Base-by-base conservation (phyloP, 805 yeast species). In the Ogataea pignaliae region DNA sequence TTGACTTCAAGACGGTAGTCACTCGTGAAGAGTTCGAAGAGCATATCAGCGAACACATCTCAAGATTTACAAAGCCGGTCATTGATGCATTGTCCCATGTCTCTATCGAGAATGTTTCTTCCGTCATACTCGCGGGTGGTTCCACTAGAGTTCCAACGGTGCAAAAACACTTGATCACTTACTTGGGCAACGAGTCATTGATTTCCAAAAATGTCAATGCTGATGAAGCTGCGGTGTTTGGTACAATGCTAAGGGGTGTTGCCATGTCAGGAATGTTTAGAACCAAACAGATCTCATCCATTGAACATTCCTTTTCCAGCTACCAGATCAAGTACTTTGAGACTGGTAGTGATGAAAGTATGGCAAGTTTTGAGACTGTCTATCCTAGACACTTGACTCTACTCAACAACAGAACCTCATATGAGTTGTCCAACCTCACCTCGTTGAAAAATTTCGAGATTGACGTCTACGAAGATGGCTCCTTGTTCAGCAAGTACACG, bases 201-300 rank as follows among this genome's bases (percentile, higher is more conserved):
- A 71, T 90, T 34, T 74, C 95, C 17, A 88, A 83, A 63, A 87
- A 83, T 41, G 95, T 93, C 37, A 93, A 93, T 64, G 93, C 99
- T 0, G 99, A 93, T 65, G 99, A 93, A 68, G 82, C 97, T 37
- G 88, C 88, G 41, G 96, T 88, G 12, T 73, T 87, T 55, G 99
- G 99, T 40, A 79, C 95, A 2, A 80, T 96, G n/a, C 69, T 85
- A 33, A 76, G 89, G 51, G 98, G 93, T 16, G 84, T 88, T 34
- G 72, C 79, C 39, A 69, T 88, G 33, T 79, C 88, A n/a, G 75
- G 79, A 34, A 75, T 81, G 55, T 83, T 81, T 62, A 78, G 81
- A 52, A 73, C 85, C 7, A 78, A 78, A 53, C 79, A 78, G 36
- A 73, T 88, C 39, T 65, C 70, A 18, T 71, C 88, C 3, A 57